Percentiles rank a stretch among this genome's conserved stretches.
Evolutionary conservation across 306 rosid species (phyloP).

Genomic region (Cucurbita ficifolia): DNA sequence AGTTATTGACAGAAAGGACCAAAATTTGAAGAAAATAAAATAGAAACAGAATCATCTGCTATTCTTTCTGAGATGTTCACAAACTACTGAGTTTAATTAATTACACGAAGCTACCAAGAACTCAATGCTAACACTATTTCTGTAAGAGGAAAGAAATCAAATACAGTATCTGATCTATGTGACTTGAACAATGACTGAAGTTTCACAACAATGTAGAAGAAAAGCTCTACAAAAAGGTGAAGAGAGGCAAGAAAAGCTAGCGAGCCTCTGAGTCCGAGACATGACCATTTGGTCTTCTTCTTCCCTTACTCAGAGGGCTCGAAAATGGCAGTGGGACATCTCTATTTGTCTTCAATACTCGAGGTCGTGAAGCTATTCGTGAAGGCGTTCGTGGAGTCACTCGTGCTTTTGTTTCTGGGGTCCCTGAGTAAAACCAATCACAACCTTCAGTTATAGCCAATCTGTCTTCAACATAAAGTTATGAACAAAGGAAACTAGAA

Average conservation of each 20-base stretch:
- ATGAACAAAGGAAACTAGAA: not conserved
- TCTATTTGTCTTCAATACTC: constrained; percentile 13
- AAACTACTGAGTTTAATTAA: not conserved
- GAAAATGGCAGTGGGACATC: constrained; percentile 16
- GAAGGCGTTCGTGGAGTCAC: constrained; percentile 9
- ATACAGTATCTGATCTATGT: not conserved
- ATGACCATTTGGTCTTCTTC: constrained; percentile 12
- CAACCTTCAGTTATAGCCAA: not conserved
- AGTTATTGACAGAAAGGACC: not conserved
- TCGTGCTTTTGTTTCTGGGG: constrained; percentile 7
- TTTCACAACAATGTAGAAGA: not conserved
- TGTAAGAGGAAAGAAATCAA: not conserved
- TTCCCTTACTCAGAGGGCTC: constrained; percentile 20
- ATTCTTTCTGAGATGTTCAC: constrained; percentile 1
- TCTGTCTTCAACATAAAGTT: not conserved
- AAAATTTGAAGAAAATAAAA: not conserved
- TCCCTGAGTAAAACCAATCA: constrained; percentile 18
- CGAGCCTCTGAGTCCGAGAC: constrained; percentile 24
- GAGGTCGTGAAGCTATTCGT: constrained; percentile 12
- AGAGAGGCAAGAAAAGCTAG: constrained; percentile 6
- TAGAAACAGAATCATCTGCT: not conserved
- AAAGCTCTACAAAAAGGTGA: not conserved
- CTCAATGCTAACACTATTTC: not conserved
- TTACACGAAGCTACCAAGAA: constrained; percentile 1
- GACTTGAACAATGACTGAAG: not conserved